These are phyloP conservation scores for Mortierella sp. DNA, from an alignment of 371 early-diverging fungal genomes.

Conservation along the genomic window DNA sequence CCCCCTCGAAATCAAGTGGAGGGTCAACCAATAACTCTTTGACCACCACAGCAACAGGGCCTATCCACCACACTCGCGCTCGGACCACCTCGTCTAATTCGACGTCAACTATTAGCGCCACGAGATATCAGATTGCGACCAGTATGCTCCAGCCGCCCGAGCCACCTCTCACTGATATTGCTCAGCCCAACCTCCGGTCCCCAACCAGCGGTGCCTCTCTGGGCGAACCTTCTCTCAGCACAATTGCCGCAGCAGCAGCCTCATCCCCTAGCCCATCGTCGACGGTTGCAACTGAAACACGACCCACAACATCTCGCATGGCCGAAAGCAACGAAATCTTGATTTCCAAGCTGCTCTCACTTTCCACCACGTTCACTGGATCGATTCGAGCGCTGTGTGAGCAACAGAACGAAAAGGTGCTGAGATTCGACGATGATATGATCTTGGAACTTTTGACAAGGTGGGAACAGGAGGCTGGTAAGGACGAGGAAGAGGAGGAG, in stretches of 20 bases:
- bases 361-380: constrained; percentile 33
- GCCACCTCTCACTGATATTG: constrained; percentile 36
- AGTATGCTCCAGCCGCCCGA: constrained; percentile 52
- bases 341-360: constrained; percentile 34
- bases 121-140: constrained; percentile 56
- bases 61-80: constrained; percentile 37
- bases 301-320: constrained; percentile 1
- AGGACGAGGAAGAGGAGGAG: constrained; percentile 23
- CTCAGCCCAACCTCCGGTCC: constrained; percentile 27
- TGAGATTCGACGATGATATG: constrained; percentile 55
- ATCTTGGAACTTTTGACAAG: constrained; percentile 41
- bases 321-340: constrained; percentile 39
- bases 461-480: constrained; percentile 56
- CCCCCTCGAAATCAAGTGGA: constrained; percentile 24
- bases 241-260: constrained; percentile 24
- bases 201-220: constrained; percentile 24
- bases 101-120: constrained; percentile 43
- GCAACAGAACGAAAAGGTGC: constrained; percentile 56
- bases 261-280: neutral
- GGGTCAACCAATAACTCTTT: constrained; percentile 7
- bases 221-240: constrained; percentile 44
- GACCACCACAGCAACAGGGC: constrained; percentile 19
- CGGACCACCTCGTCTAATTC: constrained; percentile 57
- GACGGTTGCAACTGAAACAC: neutral
- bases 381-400: constrained; percentile 50